Conservation (phyloP, 2,329 filamentous ascomycete species). For the Triangularia verruculosa region DNA sequence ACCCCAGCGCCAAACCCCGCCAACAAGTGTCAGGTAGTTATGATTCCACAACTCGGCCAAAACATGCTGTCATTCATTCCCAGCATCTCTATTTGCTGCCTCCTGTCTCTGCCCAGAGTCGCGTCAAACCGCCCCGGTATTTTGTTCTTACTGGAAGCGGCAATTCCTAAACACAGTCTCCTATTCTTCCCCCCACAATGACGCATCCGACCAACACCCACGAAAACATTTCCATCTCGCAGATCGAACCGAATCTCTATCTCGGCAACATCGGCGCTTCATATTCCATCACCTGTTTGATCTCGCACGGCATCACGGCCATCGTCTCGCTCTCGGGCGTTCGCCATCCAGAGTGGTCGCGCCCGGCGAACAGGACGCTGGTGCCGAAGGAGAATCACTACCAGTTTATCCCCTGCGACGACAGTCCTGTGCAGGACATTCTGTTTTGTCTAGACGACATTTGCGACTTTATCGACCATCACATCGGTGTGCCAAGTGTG, state of each 20-base stretch:
- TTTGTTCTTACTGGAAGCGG: neutral
- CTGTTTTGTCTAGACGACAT: slow-evolving; percentile 11
- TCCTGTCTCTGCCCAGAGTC: neutral
- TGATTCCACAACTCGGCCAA: neutral
- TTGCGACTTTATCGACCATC: slow-evolving; percentile 27
- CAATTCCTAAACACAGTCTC: neutral
- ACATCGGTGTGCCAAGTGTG: neutral
- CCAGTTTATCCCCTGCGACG: slow-evolving; percentile 17
- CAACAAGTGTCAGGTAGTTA: too few species aligned
- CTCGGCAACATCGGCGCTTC: slow-evolving; percentile 21
- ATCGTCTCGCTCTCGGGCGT: slow-evolving; percentile 18
- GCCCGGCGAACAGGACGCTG: slow-evolving; percentile 7
- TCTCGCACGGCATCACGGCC: slow-evolving; percentile 24
- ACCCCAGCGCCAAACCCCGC: neutral
- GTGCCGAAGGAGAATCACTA: slow-evolving; percentile 15
- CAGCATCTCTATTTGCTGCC: neutral
- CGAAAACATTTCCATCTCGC: slow-evolving; percentile 12
- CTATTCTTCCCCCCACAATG: neutral
- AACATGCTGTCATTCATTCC: neutral
- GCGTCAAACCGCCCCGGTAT: neutral
- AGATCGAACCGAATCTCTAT: slow-evolving; percentile 22
- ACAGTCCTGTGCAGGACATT: slow-evolving; percentile 18
- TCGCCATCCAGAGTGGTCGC: slow-evolving; percentile 10
- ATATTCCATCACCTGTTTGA: slow-evolving; percentile 9
- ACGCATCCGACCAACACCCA: neutral